Percentiles rank a stretch among this genome's conserved stretches.
Evolutionary conservation across 495 filamentous ascomycete species (phyloP).

Genomic region (Xylaria scruposa): DNA sequence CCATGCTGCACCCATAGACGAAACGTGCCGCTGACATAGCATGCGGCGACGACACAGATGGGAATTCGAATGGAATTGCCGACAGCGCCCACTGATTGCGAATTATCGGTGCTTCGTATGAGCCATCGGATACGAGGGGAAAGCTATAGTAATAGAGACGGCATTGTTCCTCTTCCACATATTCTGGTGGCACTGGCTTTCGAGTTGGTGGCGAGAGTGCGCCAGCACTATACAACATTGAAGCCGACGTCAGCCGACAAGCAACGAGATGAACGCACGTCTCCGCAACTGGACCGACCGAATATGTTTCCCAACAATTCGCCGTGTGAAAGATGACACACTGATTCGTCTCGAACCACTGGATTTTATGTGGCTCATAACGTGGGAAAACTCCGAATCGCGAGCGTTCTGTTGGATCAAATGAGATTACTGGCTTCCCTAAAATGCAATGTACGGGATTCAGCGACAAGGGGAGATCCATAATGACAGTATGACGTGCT

Average conservation of each 20-base stretch:
- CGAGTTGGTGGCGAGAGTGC: constrained; percentile 56
- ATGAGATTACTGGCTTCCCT: constrained; percentile 61
- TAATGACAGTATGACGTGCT: constrained; percentile 62
- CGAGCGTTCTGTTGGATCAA: constrained; percentile 57
- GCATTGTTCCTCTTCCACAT: constrained; percentile 65
- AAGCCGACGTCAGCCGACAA: constrained; percentile 66
- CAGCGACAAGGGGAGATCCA: constrained; percentile 70
- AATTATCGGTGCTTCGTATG: constrained; percentile 43
- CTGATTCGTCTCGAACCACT: constrained; percentile 68
- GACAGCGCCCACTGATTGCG: constrained; percentile 66
- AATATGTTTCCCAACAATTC: constrained; percentile 63
- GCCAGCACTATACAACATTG: constrained; percentile 64
- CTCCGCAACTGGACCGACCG: constrained; percentile 28
- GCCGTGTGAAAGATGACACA: constrained; percentile 74
- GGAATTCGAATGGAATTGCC: constrained; percentile 69
- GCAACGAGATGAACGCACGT: constrained; percentile 63
- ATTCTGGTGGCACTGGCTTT: constrained; percentile 41
- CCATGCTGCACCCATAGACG: constrained; percentile 63
- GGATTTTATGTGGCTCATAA: constrained; percentile 56
- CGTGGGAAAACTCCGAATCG: constrained; percentile 70
- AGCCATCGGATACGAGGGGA: constrained; percentile 35
- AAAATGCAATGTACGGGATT: constrained; percentile 62
- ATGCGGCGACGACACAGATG: constrained; percentile 55
- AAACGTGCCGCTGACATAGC: constrained; percentile 61
- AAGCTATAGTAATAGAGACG: constrained; percentile 72